Conservation (phyloP, 2,329 filamentous ascomycete species). For the Fusarium pilosicola region DNA sequence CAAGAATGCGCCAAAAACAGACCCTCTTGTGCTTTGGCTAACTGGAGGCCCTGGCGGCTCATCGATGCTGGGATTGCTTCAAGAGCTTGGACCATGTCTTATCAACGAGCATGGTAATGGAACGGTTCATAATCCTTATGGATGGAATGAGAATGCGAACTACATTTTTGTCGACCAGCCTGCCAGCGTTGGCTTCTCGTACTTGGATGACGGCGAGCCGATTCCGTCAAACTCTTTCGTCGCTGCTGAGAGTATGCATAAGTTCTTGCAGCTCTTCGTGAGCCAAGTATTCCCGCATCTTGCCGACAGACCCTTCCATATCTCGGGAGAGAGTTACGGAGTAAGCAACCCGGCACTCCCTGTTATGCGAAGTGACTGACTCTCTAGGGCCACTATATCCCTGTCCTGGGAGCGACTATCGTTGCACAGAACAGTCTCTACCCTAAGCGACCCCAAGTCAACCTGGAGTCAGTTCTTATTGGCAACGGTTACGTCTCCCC, state of each 20-base stretch:
- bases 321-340: constrained; percentile 35
- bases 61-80: constrained; percentile 31
- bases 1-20: constrained; percentile 13
- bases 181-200: constrained; percentile 35
- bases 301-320: constrained; percentile 18
- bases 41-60: constrained; percentile 33
- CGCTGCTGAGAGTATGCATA: constrained; percentile 29
- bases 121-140: constrained; percentile 26
- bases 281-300: constrained; percentile 22
- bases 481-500: constrained; percentile 37
- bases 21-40: constrained; percentile 36
- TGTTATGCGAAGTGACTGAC: not conserved
- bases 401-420: constrained; percentile 35
- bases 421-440: constrained; percentile 30
- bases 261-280: constrained; percentile 33
- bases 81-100: constrained; percentile 32
- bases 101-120: constrained; percentile 25
- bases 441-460: constrained; percentile 19
- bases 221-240: constrained; percentile 29
- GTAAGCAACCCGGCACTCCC: not conserved
- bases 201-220: constrained; percentile 27
- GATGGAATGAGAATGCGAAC: constrained; percentile 35
- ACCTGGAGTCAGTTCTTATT: constrained; percentile 25
- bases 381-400: constrained; percentile 28
- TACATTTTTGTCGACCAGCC: constrained; percentile 40